Conservation (phyloP, 176 grass and related monocot genomes). For the Oryza rufipogon region DNA sequence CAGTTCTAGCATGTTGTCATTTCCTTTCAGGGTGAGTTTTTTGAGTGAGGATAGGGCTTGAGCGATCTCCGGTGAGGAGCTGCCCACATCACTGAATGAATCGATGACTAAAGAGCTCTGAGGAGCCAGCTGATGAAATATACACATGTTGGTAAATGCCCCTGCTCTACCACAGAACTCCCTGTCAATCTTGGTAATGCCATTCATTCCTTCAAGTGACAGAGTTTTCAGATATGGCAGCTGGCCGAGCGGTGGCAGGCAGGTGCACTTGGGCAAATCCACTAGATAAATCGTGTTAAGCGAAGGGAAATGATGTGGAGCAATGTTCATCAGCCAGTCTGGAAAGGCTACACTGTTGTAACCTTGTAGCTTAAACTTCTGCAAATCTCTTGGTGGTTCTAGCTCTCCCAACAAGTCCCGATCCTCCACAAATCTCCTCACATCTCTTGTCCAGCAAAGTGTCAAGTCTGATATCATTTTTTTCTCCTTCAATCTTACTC, state of each 20-base stretch:
- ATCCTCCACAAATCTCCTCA: background rate
- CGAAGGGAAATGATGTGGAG: background rate
- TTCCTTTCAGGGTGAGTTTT: no score
- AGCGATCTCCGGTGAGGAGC: background rate
- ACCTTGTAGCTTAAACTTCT: background rate
- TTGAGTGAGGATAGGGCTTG: background rate
- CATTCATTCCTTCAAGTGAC: background rate
- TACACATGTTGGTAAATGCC: no score
- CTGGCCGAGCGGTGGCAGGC: slow-evolving; percentile 15
- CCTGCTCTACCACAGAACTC: background rate
- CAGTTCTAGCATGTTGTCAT: no score
- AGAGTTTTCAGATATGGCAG: background rate
- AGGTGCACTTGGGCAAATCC: background rate
- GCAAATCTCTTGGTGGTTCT: background rate
- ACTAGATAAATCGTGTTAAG: background rate
- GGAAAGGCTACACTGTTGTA: slow-evolving; percentile 14
- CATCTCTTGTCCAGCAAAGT: background rate
- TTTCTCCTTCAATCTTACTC: background rate
- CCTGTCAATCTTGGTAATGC: background rate
- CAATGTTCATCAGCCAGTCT: background rate
- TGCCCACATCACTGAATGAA: background rate
- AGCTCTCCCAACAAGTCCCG: background rate
- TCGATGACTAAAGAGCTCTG: background rate
- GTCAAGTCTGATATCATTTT: background rate
- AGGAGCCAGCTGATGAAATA: background rate